Evolutionary conservation across 805 yeast species (phyloP).

Genomic region (Saccharomyces cerevisiae): DNA sequence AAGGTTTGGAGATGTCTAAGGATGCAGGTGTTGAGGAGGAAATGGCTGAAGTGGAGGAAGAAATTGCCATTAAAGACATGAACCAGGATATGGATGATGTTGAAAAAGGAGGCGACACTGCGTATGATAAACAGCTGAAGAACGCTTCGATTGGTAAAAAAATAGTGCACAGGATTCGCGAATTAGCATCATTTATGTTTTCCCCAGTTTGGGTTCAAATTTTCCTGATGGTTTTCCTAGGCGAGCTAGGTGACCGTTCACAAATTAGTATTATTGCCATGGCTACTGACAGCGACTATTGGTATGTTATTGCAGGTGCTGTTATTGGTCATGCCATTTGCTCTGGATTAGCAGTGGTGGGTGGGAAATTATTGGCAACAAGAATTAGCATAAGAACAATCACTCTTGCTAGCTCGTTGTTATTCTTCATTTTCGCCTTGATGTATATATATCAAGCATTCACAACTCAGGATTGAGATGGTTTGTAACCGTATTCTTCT

Average conservation of each 20-base stretch:
- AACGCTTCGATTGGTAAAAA: slow-evolving; percentile 12
- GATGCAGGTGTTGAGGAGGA: slow-evolving; percentile 89
- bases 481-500: neutral
- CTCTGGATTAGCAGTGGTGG: slow-evolving; percentile 83
- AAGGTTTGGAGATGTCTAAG: slow-evolving; percentile 75
- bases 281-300: slow-evolving; percentile 94
- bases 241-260: slow-evolving; percentile 99
- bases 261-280: slow-evolving; percentile 97
- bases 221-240: slow-evolving; percentile 89
- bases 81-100: slow-evolving; percentile 42
- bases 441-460: slow-evolving; percentile 69
- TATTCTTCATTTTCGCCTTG: slow-evolving; percentile 76
- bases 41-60: slow-evolving; percentile 93
- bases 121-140: slow-evolving; percentile 5
- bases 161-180: slow-evolving; percentile 34
- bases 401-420: slow-evolving; percentile 82
- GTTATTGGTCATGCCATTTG: slow-evolving; percentile 83
- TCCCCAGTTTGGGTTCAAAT: slow-evolving; percentile 93
- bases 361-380: slow-evolving; percentile 85
- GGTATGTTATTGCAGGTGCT: slow-evolving; percentile 84
- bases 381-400: slow-evolving; percentile 86
- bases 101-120: slow-evolving; percentile 45
- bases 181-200: slow-evolving; percentile 54
- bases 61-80: slow-evolving; percentile 58
- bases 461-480: slow-evolving; percentile 1